Evolutionary conservation across 2,329 filamentous ascomycete genomes (phyloP).

Genomic region (Cadophora gregata): DNA sequence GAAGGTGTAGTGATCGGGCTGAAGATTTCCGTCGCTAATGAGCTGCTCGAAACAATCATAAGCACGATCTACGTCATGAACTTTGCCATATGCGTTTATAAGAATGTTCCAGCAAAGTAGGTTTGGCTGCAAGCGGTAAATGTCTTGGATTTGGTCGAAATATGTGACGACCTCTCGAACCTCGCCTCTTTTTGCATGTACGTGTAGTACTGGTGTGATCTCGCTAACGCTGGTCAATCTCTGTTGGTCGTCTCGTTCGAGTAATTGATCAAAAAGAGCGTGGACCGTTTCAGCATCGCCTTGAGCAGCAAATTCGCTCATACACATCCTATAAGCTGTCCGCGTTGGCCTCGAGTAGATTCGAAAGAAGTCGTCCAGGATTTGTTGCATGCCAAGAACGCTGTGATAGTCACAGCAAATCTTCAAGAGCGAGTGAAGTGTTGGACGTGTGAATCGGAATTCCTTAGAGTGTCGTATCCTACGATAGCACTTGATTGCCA

Average conservation of each 20-base stretch:
- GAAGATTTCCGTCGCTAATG: slow-evolving; percentile 49
- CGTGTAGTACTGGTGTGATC: slow-evolving; percentile 68
- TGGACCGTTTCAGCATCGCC: slow-evolving; percentile 53
- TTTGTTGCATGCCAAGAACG: slow-evolving; percentile 45
- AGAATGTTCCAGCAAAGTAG: slow-evolving; percentile 76
- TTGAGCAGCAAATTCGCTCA: slow-evolving; percentile 50
- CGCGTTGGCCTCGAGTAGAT: slow-evolving; percentile 40
- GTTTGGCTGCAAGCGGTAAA: slow-evolving; percentile 63
- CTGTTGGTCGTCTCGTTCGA: slow-evolving; percentile 25
- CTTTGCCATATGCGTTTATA: slow-evolving; percentile 71
- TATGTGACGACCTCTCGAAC: slow-evolving; percentile 61
- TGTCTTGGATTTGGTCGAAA: slow-evolving; percentile 64
- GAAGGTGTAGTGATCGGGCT: slow-evolving; percentile 69
- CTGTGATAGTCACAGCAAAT: slow-evolving; percentile 43
- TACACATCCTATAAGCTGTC: slow-evolving; percentile 44
- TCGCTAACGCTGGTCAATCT: slow-evolving; percentile 30
- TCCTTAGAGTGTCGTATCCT: slow-evolving; percentile 26
- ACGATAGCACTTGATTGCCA: slow-evolving; percentile 38
- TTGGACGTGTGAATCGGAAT: slow-evolving; percentile 28
- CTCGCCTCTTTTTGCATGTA: slow-evolving; percentile 73
- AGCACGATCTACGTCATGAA: slow-evolving; percentile 70
- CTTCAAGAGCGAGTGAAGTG: slow-evolving; percentile 43
- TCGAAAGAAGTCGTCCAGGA: slow-evolving; percentile 47
- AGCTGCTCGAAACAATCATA: slow-evolving; percentile 69
- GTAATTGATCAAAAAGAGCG: slow-evolving; percentile 50